Percentiles rank a stretch among this genome's conserved stretches.
Evolutionary conservation across 192 early-diverging fungal species (phyloP).

Genomic region (Mortierella antarctica): DNA sequence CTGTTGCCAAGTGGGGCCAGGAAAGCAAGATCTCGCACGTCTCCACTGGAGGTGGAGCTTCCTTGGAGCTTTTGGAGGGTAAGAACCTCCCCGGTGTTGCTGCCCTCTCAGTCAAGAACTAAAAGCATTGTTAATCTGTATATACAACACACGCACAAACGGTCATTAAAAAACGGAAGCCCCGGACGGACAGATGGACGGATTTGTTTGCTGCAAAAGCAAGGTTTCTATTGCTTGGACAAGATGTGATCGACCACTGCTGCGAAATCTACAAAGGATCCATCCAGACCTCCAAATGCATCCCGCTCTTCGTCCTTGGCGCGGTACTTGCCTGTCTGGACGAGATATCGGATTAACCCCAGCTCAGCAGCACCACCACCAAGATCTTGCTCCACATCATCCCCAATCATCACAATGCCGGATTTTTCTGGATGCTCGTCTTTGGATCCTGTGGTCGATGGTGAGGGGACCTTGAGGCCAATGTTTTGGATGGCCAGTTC

Average conservation of each 20-base stretch:
- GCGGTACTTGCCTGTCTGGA: slow-evolving; percentile 88
- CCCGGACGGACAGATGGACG: background rate
- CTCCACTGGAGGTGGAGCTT: slow-evolving; percentile 96
- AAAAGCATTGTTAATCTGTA: background rate
- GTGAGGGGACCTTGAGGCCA: slow-evolving; percentile 17
- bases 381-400: slow-evolving; percentile 86
- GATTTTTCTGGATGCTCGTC: background rate
- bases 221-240: background rate
- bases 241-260: slow-evolving; percentile 73
- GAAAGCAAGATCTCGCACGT: slow-evolving; percentile 94
- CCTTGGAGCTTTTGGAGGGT: slow-evolving; percentile 95
- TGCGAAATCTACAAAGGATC: slow-evolving; percentile 73
- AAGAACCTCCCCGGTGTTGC: slow-evolving; percentile 86
- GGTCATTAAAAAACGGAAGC: background rate
- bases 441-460: too few species aligned
- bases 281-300: slow-evolving; percentile 54
- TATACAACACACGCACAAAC: slow-evolving; percentile 29
- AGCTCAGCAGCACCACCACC: slow-evolving; percentile 80
- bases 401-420: slow-evolving; percentile 86
- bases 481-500: slow-evolving; percentile 80
- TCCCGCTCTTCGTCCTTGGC: slow-evolving; percentile 73
- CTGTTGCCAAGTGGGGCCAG: slow-evolving; percentile 86
- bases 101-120: slow-evolving; percentile 67
- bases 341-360: slow-evolving; percentile 70
- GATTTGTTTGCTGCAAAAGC: background rate